These are phyloP conservation scores for Zymoseptoria ardabiliae DNA, from an alignment of 2,329 filamentous ascomycete genomes.

Conservation along the genomic window DNA sequence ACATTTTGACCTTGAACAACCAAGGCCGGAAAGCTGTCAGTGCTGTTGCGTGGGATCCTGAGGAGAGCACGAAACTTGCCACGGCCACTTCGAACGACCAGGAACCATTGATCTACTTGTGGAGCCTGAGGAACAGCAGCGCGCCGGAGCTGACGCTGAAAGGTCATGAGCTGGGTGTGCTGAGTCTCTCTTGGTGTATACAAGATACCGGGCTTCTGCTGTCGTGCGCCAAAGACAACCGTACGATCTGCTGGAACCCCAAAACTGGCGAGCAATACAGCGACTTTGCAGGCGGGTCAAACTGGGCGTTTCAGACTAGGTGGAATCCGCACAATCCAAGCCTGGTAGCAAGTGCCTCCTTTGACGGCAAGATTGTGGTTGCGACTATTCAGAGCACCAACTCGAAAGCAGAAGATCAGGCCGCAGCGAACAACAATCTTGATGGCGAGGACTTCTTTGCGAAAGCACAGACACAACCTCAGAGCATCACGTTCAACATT, in stretches of 20 bases:
- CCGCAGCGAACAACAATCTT: conserved; percentile 56
- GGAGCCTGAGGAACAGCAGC: conserved; percentile 94
- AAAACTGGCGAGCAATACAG: conserved; percentile 81
- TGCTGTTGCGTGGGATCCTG: conserved; percentile 94
- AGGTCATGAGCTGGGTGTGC: conserved; percentile 88
- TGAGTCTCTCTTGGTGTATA: conserved; percentile 91
- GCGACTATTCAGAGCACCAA: conserved; percentile 95
- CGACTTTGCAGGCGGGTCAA: conserved; percentile 95
- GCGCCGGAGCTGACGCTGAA: conserved; percentile 81
- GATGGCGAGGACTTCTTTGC: conserved; percentile 96
- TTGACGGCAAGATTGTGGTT: conserved; percentile 90
- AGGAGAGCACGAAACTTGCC: conserved; percentile 83
- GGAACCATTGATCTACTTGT: conserved; percentile 79
- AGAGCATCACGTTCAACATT: conserved; percentile 82
- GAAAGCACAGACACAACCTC: conserved; percentile 83
- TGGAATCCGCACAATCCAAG: conserved; percentile 93
- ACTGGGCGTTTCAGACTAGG: conserved; percentile 94
- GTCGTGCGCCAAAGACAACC: conserved; percentile 94
- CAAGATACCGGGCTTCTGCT: conserved; percentile 84
- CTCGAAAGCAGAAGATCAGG: conserved; percentile 58
- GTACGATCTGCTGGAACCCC: conserved; percentile 92
- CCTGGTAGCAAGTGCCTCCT: conserved; percentile 88
- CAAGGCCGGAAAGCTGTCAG: conserved; percentile 85
- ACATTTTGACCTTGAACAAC: conserved; percentile 88
- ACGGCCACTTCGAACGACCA: conserved; percentile 88